Percentiles rank a stretch among this genome's conserved stretches.
phyloP scores from a whole-genome alignment of 768 basidiomycete genomes.

The Tephrocybe sp. region DNA sequence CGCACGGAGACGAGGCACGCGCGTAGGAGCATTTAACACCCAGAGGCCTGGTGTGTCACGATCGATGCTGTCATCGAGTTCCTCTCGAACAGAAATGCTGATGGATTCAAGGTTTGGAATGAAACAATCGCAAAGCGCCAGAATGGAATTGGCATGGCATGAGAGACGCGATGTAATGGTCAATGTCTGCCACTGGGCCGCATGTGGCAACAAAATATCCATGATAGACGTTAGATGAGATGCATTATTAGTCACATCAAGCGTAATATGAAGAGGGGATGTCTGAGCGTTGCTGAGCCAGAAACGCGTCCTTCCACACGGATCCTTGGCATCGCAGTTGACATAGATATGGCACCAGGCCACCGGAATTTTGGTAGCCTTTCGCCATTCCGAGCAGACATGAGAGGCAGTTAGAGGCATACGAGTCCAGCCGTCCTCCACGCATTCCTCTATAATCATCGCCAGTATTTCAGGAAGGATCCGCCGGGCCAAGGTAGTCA shows the following conservation, averaged over 20 bases:
- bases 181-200: constrained; percentile 43
- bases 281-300: constrained; percentile 49
- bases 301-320: constrained; percentile 38
- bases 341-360: constrained; percentile 60
- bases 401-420: constrained; percentile 55
- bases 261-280: constrained; percentile 41
- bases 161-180: constrained; percentile 35
- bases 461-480: constrained; percentile 55
- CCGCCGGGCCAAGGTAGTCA: constrained; percentile 53
- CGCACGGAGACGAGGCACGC: constrained; percentile 32
- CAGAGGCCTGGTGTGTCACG: constrained; percentile 21
- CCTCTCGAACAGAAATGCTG: constrained; percentile 27
- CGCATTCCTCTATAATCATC: constrained; percentile 50
- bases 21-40: constrained; percentile 26
- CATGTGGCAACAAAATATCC: constrained; percentile 34
- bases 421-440: constrained; percentile 47
- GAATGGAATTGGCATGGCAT: constrained; percentile 35
- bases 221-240: constrained; percentile 33
- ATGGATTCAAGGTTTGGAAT: constrained; percentile 34
- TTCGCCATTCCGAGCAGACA: constrained; percentile 59
- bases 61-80: constrained; percentile 21
- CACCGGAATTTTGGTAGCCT: constrained; percentile 45
- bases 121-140: constrained; percentile 32
- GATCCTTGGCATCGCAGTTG: constrained; percentile 40
- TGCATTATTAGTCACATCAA: constrained; percentile 33